Evolutionary conservation across 306 rosid genomes (phyloP).

Genomic region (Dryas drummondii): DNA sequence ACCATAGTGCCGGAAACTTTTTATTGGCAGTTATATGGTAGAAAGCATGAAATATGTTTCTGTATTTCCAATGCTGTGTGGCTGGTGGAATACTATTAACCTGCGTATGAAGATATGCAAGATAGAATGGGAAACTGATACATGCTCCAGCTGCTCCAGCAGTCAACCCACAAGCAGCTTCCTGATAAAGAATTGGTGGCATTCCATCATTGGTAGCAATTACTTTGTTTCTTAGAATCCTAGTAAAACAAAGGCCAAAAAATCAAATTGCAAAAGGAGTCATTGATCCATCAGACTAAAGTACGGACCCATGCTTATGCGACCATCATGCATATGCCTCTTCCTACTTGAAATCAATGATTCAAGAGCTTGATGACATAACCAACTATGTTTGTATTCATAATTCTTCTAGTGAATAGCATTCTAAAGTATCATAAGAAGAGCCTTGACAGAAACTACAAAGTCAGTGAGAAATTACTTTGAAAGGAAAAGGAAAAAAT

Average conservation of each 20-base stretch:
- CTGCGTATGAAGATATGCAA: neutral
- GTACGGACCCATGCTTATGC: no score
- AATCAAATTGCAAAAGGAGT: neutral
- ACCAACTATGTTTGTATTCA: no score
- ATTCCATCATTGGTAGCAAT: conserved; percentile 9
- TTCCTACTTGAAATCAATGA: neutral
- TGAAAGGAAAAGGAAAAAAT: neutral
- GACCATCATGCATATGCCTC: no score
- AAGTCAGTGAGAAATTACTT: neutral
- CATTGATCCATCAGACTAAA: no score
- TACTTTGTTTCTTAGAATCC: conserved; percentile 11
- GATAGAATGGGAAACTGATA: neutral
- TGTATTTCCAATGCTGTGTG: no score
- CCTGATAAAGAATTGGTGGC: conserved; percentile 2
- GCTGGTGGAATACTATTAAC: neutral
- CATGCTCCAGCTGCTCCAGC: conserved; percentile 10
- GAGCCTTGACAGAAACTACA: neutral
- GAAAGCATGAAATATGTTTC: neutral
- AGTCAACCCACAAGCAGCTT: conserved; percentile 17
- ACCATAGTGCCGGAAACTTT: neutral
- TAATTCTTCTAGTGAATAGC: neutral
- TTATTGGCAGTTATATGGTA: neutral
- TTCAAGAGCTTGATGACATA: neutral
- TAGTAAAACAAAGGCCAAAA: neutral
- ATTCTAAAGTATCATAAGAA: neutral